phyloP scores from a whole-genome alignment of 1,284 basidiomycete species.

The Sutorius eximius region DNA sequence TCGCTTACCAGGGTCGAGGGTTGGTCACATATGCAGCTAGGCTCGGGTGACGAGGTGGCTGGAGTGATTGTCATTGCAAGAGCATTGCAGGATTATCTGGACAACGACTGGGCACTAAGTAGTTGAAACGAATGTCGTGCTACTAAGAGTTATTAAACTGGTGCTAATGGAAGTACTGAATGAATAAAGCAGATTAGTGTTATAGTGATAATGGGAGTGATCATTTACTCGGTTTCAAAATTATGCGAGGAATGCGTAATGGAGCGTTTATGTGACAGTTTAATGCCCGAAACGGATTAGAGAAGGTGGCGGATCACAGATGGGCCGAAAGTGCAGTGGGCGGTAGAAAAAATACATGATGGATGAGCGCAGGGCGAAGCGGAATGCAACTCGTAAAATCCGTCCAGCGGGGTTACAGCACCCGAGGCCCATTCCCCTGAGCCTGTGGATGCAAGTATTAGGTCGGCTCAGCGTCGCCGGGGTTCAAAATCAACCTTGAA shows the following conservation, averaged over 20 bases:
- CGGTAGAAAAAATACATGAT: conserved; percentile 12
- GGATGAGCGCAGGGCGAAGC: conserved; percentile 15
- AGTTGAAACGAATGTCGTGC: conserved; percentile 26
- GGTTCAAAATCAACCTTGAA: conserved; percentile 66
- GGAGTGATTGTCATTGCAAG: conserved; percentile 8
- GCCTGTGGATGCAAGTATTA: conserved; percentile 2
- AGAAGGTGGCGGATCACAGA: conserved; percentile 31
- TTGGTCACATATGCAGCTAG: background rate
- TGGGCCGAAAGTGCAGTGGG: conserved; percentile 17
- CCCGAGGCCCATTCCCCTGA: conserved; percentile 12
- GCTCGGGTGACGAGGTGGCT: background rate
- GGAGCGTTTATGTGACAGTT: conserved; percentile 38
- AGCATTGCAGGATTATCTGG: conserved; percentile 13
- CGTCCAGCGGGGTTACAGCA: conserved; percentile 24
- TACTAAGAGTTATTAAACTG: conserved; percentile 30
- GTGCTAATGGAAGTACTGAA: conserved; percentile 26
- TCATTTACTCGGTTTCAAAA: conserved; percentile 35
- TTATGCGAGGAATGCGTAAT: conserved; percentile 35
- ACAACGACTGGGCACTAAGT: conserved; percentile 14
- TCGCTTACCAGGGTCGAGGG: conserved; percentile 27
- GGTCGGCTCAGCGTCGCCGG: conserved; percentile 32
- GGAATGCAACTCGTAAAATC: conserved; percentile 12
- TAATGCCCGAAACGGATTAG: conserved; percentile 25
- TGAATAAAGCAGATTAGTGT: conserved; percentile 37
- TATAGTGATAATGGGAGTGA: conserved; percentile 33